Conservation (phyloP, 768 basidiomycete genomes). For the Suillus paluster region DNA sequence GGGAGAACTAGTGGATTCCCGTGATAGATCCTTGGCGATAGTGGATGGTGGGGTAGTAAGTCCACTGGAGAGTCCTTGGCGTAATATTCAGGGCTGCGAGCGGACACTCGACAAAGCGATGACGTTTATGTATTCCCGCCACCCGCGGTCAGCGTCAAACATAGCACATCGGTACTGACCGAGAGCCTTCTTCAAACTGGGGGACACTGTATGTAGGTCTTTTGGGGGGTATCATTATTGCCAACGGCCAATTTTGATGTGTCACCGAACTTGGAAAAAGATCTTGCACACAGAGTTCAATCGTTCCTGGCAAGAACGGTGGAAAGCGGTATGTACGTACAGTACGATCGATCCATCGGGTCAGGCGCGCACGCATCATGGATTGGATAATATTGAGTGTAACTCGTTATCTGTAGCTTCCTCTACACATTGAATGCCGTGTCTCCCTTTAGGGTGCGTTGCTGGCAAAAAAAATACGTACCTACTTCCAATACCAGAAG, state of each 20-base stretch:
- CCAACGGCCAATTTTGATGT: not conserved
- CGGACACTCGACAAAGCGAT: no score
- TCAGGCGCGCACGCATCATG: not conserved
- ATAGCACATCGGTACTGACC: not conserved
- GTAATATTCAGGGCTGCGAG: not conserved
- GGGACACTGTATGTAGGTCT: not conserved
- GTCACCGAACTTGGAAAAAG: not conserved
- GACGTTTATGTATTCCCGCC: not conserved
- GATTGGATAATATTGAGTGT: not conserved
- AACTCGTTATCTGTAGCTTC: not conserved
- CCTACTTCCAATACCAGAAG: slow-evolving; percentile 19
- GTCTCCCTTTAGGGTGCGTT: slow-evolving; percentile 3
- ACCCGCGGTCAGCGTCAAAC: not conserved
- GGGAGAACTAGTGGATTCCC: not conserved
- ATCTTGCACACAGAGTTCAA: not conserved
- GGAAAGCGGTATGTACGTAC: not conserved
- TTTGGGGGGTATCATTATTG: not conserved
- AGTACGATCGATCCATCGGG: no score
- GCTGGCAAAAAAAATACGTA: slow-evolving; percentile 12
- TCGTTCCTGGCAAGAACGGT: not conserved
- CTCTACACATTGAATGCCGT: not conserved
- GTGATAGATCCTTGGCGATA: not conserved
- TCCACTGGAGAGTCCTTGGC: not conserved
- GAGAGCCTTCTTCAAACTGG: not conserved
- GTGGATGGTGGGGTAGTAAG: not conserved